phyloP scores from a whole-genome alignment of 352 stramenopile species.

The Globisporangium abappressorium region DNA sequence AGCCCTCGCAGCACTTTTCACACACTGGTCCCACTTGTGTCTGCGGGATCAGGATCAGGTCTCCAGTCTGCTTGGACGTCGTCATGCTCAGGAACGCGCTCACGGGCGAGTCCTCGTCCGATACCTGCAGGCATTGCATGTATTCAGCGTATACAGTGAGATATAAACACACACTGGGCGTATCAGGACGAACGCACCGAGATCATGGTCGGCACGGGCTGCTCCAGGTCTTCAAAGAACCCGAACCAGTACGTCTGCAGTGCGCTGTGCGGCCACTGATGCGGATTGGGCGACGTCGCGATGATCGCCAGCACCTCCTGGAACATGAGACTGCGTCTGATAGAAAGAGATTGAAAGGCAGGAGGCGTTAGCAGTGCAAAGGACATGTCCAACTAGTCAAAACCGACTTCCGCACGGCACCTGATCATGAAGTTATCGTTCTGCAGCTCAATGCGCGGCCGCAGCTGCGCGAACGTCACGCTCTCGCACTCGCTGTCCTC shows the following conservation, averaged over 20 bases:
- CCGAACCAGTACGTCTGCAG: constrained; percentile 81
- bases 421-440: constrained; percentile 62
- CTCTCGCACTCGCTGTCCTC: constrained; percentile 51
- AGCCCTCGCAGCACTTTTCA: constrained; percentile 63
- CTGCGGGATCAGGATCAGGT: constrained; percentile 73
- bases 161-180: not conserved
- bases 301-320: constrained; percentile 74
- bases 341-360: not conserved
- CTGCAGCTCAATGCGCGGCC: constrained; percentile 64
- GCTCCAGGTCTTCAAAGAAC: constrained; percentile 44
- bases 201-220: constrained; percentile 41
- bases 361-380: not conserved
- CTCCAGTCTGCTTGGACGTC: constrained; percentile 62
- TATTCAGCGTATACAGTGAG: no score
- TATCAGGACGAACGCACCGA: constrained; percentile 24
- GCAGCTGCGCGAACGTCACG: constrained; percentile 63
- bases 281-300: constrained; percentile 51
- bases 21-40: constrained; percentile 77
- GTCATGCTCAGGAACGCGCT: constrained; percentile 65
- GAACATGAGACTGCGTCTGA: constrained; percentile 62
- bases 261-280: constrained; percentile 56
- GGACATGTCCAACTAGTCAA: no score
- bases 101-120: constrained; percentile 43
- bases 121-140: constrained; percentile 20
- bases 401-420: not conserved